Evolutionary conservation across 495 filamentous ascomycete species (phyloP).

Genomic region (Daldinia loculata): DNA sequence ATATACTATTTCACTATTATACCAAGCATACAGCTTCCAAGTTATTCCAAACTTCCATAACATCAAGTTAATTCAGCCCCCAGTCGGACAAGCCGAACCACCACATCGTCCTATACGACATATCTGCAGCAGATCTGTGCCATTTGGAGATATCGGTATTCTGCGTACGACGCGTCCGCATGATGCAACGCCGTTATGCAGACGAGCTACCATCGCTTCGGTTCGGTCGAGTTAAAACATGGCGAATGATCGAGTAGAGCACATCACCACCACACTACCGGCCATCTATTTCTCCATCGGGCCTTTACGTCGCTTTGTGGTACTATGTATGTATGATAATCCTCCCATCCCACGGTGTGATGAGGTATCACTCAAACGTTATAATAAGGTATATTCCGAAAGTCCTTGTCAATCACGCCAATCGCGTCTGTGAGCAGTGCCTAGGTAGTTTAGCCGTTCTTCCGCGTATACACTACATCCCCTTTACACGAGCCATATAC

Average conservation of each 20-base stretch:
- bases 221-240: slow-evolving; percentile 15
- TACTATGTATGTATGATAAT: too few species aligned
- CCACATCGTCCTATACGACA: background rate
- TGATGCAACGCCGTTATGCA: slow-evolving; percentile 6
- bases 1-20: too few species aligned
- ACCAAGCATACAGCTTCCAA: background rate
- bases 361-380: too few species aligned
- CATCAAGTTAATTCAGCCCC: background rate
- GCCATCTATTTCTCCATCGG: slow-evolving; percentile 22
- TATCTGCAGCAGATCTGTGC: background rate
- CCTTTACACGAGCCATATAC: too few species aligned
- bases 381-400: slow-evolving; percentile 23
- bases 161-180: slow-evolving; percentile 4
- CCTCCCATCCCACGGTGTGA: too few species aligned
- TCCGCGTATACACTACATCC: background rate
- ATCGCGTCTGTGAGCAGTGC: too few species aligned
- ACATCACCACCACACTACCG: slow-evolving; percentile 3
- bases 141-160: background rate
- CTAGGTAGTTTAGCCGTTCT: background rate
- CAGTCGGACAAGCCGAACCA: background rate
- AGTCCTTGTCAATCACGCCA: background rate
- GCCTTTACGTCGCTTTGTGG: background rate
- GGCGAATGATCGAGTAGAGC: slow-evolving; percentile 19
- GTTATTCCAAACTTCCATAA: background rate
- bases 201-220: slow-evolving; percentile 9